Conservation (phyloP, 495 filamentous ascomycete species). For the Cercophora sp. region DNA sequence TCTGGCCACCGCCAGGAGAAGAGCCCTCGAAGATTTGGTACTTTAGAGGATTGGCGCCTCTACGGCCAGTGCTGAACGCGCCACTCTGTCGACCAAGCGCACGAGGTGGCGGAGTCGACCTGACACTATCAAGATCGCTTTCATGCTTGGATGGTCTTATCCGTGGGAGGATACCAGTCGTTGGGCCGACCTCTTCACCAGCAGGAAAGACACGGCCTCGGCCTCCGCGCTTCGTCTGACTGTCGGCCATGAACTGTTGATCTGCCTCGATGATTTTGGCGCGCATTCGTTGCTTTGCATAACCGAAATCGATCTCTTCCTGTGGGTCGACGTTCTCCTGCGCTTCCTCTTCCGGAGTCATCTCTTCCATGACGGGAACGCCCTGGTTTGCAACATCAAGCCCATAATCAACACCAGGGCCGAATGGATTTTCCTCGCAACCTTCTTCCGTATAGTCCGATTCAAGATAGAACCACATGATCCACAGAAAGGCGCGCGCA, state of each 20-base stretch:
- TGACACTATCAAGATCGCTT: conserved; percentile 55
- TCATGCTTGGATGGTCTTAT: conserved; percentile 54
- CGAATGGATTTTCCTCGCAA: conserved; percentile 85
- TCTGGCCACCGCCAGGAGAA: conserved; percentile 41
- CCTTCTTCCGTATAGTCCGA: conserved; percentile 84
- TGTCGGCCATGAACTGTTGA: conserved; percentile 46
- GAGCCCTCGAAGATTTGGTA: conserved; percentile 49
- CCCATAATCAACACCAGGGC: conserved; percentile 64
- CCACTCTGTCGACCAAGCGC: conserved; percentile 39
- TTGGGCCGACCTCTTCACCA: conserved; percentile 60
- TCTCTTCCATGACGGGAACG: conserved; percentile 71
- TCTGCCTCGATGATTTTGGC: conserved; percentile 63
- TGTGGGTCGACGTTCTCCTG: conserved; percentile 86
- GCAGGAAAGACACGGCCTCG: conserved; percentile 26
- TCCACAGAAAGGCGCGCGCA: conserved; percentile 88
- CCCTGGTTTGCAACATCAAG: conserved; percentile 65
- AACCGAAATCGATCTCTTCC: conserved; percentile 82
- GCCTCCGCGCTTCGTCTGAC: conserved; percentile 42
- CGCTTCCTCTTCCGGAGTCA: conserved; percentile 72
- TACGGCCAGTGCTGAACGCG: conserved; percentile 36
- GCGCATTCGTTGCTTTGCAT: conserved; percentile 76
- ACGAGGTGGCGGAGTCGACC: conserved; percentile 55
- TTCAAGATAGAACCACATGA: conserved; percentile 99
- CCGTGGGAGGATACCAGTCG: conserved; percentile 46
- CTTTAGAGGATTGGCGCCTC: conserved; percentile 47